phyloP scores from a whole-genome alignment of 768 basidiomycete species.

The Pulveroboletus sp. region DNA sequence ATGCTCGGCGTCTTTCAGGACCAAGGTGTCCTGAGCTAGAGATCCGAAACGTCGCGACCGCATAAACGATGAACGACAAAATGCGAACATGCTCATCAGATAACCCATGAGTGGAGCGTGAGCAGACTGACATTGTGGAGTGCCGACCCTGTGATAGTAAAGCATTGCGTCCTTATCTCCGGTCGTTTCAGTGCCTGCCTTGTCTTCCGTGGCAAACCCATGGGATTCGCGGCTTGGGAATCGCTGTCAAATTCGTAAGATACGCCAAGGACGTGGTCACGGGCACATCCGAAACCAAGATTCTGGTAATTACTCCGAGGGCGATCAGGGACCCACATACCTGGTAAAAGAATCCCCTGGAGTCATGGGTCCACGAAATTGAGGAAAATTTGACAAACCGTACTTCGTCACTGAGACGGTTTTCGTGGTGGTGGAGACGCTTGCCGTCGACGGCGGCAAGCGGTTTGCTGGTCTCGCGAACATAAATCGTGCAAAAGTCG shows the following conservation, averaged over 20 bases:
- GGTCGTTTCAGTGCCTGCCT: conserved; percentile 53
- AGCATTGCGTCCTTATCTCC: conserved; percentile 67
- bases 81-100: conserved; percentile 3
- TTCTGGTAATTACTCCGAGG: background rate
- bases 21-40: conserved; percentile 62
- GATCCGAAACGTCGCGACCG: conserved; percentile 3
- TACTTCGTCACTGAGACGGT: conserved; percentile 59
- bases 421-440: conserved; percentile 41
- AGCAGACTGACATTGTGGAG: conserved; percentile 52
- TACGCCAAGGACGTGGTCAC: background rate
- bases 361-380: conserved; percentile 72
- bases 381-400: conserved; percentile 74
- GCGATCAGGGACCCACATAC: conserved; percentile 19
- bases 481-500: conserved; percentile 65
- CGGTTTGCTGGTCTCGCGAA: conserved; percentile 59
- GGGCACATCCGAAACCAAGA: background rate
- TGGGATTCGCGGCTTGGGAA: conserved; percentile 51
- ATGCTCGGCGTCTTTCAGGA: conserved; percentile 58
- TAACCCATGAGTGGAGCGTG: background rate
- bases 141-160: conserved; percentile 71
- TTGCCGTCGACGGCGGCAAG: conserved; percentile 40
- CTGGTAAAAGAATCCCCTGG: conserved; percentile 84
- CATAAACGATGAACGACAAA: background rate
- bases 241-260: conserved; percentile 34
- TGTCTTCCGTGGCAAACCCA: conserved; percentile 43